Evolutionary conservation across 2,329 filamentous ascomycete species (phyloP).

Genomic region (Pseudogymnoascus sp.): DNA sequence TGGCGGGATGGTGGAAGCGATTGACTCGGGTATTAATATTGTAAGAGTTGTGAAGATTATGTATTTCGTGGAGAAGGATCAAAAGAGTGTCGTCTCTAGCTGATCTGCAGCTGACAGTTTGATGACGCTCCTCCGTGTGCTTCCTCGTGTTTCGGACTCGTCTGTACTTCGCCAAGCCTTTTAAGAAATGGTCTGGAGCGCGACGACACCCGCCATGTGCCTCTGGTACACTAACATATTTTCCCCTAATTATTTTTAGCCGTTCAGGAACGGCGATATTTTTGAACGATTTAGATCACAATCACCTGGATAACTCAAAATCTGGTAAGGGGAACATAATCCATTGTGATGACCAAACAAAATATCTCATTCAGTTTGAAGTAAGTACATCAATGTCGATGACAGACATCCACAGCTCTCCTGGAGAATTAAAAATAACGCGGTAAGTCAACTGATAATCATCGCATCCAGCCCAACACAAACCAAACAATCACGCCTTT

Average conservation of each 20-base stretch:
- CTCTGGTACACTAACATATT: conserved; percentile 2
- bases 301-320: background rate
- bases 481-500: conserved; percentile 4
- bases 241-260: background rate
- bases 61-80: background rate
- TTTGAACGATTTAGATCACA: background rate
- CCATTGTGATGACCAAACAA: conserved; percentile 4
- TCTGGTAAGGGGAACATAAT: background rate
- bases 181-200: background rate
- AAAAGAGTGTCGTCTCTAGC: background rate
- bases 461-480: conserved; percentile 3
- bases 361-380: background rate
- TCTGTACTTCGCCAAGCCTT: background rate
- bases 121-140: background rate
- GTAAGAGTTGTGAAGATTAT: background rate
- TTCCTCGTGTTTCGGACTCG: conserved; percentile 5
- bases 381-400: background rate
- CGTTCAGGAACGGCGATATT: background rate
- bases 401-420: background rate
- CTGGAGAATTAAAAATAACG: conserved; percentile 6
- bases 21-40: conserved; percentile 6
- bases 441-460: conserved; percentile 1
- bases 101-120: conserved; percentile 7
- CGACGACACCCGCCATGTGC: background rate
- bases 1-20: background rate